Conservation (phyloP, 225 moss, liverwort and hornwort genomes). For the Rhytidiadelphus loreus region DNA sequence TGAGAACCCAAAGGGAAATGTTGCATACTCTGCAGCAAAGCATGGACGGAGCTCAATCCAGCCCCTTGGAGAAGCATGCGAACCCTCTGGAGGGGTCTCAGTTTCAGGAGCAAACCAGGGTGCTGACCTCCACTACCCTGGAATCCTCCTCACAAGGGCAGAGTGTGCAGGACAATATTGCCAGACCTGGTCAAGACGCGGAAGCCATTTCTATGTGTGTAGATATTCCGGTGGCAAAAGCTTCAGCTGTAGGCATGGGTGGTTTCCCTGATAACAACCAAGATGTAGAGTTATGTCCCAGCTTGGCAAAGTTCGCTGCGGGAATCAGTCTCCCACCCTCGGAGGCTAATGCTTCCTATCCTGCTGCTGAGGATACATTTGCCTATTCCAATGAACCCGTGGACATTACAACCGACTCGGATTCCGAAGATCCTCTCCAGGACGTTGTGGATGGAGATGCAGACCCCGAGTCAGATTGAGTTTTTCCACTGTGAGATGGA, state of each 20-base stretch:
- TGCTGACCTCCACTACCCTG: background rate
- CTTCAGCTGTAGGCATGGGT: constrained; percentile 1
- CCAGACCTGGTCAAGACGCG: background rate
- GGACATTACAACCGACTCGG: constrained; percentile 68
- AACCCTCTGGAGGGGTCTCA: constrained; percentile 1
- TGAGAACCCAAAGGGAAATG: background rate
- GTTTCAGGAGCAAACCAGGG: constrained; percentile 22
- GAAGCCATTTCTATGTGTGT: constrained; percentile 17
- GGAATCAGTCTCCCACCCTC: background rate
- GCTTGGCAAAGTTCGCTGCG: constrained; percentile 12
- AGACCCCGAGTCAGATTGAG: constrained; percentile 45
- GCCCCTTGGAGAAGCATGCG: constrained; percentile 13
- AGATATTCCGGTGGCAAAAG: constrained; percentile 10
- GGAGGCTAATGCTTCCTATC: background rate
- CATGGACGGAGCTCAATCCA: constrained; percentile 22
- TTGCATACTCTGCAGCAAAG: constrained; percentile 15
- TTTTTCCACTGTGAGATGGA: background rate
- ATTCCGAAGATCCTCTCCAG: constrained; percentile 68
- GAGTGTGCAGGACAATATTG: background rate
- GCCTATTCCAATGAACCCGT: constrained; percentile 40
- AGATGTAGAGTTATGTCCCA: constrained; percentile 9
- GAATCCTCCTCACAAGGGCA: constrained; percentile 25
- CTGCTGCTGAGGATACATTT: constrained; percentile 28
- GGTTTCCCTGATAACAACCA: background rate
- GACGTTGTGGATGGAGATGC: constrained; percentile 51